Percentiles rank a stretch among this genome's conserved stretches.
These are phyloP conservation scores for Hydnum rufescens DNA, from an alignment of 768 basidiomycete species.

Conservation along the genomic window DNA sequence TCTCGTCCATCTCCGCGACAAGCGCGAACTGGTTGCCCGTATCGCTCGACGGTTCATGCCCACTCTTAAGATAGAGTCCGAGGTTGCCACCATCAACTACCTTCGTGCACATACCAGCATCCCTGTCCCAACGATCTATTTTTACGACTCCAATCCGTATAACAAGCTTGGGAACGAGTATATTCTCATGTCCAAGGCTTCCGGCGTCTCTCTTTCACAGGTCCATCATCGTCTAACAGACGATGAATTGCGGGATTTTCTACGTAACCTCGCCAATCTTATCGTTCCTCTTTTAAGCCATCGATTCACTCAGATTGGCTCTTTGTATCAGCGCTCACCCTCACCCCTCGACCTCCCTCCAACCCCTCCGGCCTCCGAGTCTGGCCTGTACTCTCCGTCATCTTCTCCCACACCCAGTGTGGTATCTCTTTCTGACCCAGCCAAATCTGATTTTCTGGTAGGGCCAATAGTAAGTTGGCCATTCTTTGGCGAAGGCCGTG, in stretches of 20 bases:
- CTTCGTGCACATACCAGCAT: conserved; percentile 48
- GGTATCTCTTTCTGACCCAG: not conserved
- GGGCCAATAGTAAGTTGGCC: conserved; percentile 82
- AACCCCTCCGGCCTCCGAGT: not conserved
- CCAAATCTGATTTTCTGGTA: conserved; percentile 17
- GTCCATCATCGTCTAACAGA: conserved; percentile 56
- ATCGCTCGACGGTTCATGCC: conserved; percentile 77
- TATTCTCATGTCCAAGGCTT: conserved; percentile 75
- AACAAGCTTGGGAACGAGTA: conserved; percentile 74
- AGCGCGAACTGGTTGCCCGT: conserved; percentile 46
- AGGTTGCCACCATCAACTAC: conserved; percentile 71
- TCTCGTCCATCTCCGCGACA: conserved; percentile 43
- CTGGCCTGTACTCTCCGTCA: not conserved
- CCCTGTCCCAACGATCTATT: conserved; percentile 56
- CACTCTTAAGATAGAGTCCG: conserved; percentile 68
- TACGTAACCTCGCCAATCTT: conserved; percentile 47
- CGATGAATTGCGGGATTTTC: conserved; percentile 38
- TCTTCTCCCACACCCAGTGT: not conserved
- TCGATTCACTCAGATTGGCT: conserved; percentile 58
- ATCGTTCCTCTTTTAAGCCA: conserved; percentile 57
- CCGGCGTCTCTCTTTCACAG: conserved; percentile 46
- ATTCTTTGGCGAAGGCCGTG: conserved; percentile 71
- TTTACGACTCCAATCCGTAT: conserved; percentile 66
- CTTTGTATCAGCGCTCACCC: conserved; percentile 21
- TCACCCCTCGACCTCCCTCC: not conserved